These are phyloP conservation scores for Cymbopogon citratus DNA, from an alignment of 176 grass and related monocot genomes.

Conservation along the genomic window DNA sequence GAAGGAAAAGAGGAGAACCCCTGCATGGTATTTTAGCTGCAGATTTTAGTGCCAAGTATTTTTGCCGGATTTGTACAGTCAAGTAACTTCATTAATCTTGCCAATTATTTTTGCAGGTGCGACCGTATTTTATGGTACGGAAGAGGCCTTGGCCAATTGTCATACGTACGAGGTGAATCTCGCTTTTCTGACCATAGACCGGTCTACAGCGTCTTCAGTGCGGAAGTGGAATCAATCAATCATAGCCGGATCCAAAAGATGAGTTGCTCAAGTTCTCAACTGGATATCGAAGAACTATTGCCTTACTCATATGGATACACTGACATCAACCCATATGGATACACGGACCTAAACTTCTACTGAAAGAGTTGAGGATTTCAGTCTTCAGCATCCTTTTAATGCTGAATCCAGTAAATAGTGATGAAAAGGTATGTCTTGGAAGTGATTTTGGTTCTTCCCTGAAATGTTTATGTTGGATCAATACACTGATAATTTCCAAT, in stretches of 20 bases:
- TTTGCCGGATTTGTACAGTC: constrained; percentile 14
- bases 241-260: constrained; percentile 92
- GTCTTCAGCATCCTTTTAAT: background rate
- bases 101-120: constrained; percentile 40
- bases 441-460: background rate
- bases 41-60: background rate
- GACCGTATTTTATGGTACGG: constrained; percentile 96
- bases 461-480: background rate
- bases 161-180: constrained; percentile 90
- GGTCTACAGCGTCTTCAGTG: constrained; percentile 75
- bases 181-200: constrained; percentile 93
- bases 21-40: constrained; percentile 60
- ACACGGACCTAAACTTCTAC: constrained; percentile 85
- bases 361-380: constrained; percentile 29
- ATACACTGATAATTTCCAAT: constrained; percentile 9
- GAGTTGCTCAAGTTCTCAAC: constrained; percentile 63
- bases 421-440: constrained; percentile 12
- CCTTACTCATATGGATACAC: constrained; percentile 85
- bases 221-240: constrained; percentile 93
- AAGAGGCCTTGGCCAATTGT: constrained; percentile 76
- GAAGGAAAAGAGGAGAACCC: constrained; percentile 90
- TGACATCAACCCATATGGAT: constrained; percentile 54
- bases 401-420: background rate
- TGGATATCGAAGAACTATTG: constrained; percentile 82
- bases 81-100: background rate